Percentiles rank a stretch among this genome's conserved stretches.
These are phyloP conservation scores for Spirogloea muscicola DNA, from an alignment of 139 green algal genomes.

Conservation along the genomic window DNA sequence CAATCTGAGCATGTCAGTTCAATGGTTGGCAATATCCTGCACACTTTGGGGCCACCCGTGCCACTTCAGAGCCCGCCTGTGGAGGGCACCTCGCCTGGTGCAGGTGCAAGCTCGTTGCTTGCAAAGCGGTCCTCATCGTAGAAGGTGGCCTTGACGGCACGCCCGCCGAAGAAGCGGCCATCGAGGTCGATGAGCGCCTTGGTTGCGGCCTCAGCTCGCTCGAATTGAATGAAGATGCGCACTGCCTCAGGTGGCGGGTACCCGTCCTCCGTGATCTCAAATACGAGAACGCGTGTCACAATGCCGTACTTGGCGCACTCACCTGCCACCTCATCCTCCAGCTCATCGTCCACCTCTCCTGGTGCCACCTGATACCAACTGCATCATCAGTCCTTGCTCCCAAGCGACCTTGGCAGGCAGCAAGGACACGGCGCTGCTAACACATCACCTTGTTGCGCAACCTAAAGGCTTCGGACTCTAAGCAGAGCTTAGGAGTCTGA, in stretches of 20 bases:
- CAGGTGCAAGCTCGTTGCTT: conserved; percentile 66
- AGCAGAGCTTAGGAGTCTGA: too few species aligned
- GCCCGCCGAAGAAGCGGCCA: conserved; percentile 77
- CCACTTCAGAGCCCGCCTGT: background rate
- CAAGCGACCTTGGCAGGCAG: background rate
- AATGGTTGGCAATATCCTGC: too few species aligned
- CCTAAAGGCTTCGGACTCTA: too few species aligned
- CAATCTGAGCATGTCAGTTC: too few species aligned
- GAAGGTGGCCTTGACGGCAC: conserved; percentile 72
- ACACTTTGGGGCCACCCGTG: background rate
- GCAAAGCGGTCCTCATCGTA: conserved; percentile 79
- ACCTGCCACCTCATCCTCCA: conserved; percentile 85
- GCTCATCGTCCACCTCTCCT: conserved; percentile 82
- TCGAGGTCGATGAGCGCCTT: conserved; percentile 70
- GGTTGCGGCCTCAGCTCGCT: conserved; percentile 64
- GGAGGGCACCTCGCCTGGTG: conserved; percentile 6
- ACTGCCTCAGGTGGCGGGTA: conserved; percentile 68
- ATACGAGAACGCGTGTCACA: conserved; percentile 76
- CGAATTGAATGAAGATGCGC: conserved; percentile 87
- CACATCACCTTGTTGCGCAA: too few species aligned
- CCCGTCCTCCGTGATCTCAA: conserved; percentile 68
- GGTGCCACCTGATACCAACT: conserved; percentile 63
- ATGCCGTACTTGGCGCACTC: conserved; percentile 86
- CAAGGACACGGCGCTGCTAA: too few species aligned
- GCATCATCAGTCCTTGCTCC: conserved; percentile 1